phyloP scores from a whole-genome alignment of 306 rosid genomes.

The Dalbergia cochinchinensis region DNA sequence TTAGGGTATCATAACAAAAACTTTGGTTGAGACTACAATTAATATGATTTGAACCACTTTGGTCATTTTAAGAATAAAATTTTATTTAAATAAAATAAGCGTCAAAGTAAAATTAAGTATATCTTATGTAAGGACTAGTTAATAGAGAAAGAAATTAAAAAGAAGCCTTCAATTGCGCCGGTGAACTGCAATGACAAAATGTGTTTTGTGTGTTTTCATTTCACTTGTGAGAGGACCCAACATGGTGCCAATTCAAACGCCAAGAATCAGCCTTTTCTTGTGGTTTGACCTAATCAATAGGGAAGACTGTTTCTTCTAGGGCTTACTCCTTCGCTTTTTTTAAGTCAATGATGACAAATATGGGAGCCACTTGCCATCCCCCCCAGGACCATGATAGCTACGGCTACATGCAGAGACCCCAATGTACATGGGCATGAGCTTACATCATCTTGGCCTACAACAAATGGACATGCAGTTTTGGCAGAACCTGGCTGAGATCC shows the following conservation, averaged over 20 bases:
- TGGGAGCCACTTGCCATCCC: constrained; percentile 57
- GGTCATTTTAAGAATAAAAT: too few species aligned
- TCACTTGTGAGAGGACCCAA: not conserved
- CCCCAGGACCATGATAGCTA: constrained; percentile 60
- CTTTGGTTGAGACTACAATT: too few species aligned
- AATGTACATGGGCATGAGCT: constrained; percentile 37
- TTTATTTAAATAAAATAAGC: too few species aligned
- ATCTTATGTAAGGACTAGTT: not conserved
- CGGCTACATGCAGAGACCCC: constrained; percentile 47
- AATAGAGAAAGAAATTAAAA: not conserved
- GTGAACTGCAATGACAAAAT: constrained; percentile 31
- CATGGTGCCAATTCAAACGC: constrained; percentile 21
- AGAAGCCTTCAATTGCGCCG: constrained; percentile 49
- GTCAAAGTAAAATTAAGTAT: too few species aligned
- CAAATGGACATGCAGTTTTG: constrained; percentile 47
- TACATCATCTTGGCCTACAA: constrained; percentile 54
- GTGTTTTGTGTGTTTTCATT: not conserved
- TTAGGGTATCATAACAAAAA: too few species aligned
- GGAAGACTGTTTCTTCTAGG: constrained; percentile 26
- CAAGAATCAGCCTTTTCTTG: constrained; percentile 10
- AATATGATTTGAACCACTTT: too few species aligned
- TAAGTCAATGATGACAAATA: constrained; percentile 50
- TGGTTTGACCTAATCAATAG: constrained; percentile 52
- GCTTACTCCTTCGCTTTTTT: constrained; percentile 30
- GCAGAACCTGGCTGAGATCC: constrained; percentile 16